These are phyloP conservation scores for Styphnolobium japonicum DNA, from an alignment of 306 rosid species.

Conservation along the genomic window DNA sequence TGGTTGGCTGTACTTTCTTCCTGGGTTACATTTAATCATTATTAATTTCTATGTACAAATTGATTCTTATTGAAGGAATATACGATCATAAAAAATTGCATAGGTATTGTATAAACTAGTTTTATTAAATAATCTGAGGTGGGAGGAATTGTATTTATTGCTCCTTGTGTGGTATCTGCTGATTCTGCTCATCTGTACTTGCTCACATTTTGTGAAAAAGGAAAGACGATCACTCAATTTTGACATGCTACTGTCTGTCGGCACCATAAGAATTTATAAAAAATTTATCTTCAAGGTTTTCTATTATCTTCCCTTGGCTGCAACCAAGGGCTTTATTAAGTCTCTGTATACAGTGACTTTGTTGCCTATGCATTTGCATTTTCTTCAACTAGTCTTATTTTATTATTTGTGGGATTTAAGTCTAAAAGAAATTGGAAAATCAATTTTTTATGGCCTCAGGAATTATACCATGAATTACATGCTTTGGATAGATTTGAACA, in stretches of 20 bases:
- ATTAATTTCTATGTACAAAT: background rate
- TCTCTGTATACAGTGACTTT: background rate
- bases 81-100: background rate
- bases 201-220: background rate
- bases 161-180: background rate
- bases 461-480: slow-evolving; percentile 78
- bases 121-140: background rate
- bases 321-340: background rate
- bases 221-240: background rate
- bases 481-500: slow-evolving; percentile 73
- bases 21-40: background rate
- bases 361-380: background rate
- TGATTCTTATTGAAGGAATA: slow-evolving; percentile 4
- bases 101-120: background rate
- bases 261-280: background rate
- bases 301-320: background rate
- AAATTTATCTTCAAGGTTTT: background rate
- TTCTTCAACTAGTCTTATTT: background rate
- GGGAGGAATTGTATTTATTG: background rate
- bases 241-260: background rate
- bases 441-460: slow-evolving; percentile 45
- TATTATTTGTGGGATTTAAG: background rate
- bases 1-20: slow-evolving; percentile 12
- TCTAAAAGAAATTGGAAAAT: slow-evolving; percentile 14
- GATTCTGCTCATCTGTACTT: background rate